Evolutionary conservation across 495 filamentous ascomycete genomes (phyloP).

Genomic region (Aspergillus baeticus): DNA sequence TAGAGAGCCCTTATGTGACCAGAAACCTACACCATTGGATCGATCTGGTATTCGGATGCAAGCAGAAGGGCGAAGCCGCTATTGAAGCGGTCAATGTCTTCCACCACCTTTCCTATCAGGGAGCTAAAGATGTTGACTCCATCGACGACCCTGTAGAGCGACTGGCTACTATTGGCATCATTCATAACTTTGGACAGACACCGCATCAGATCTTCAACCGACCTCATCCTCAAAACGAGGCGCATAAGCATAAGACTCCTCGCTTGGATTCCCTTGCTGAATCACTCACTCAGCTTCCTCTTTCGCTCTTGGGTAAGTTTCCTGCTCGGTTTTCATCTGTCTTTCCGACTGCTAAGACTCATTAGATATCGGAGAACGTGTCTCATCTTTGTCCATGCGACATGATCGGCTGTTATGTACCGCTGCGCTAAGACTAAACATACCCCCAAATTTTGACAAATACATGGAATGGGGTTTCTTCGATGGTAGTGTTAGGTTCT

Average conservation of each 20-base stretch:
- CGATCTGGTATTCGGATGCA: slow-evolving; percentile 91
- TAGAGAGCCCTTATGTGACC: slow-evolving; percentile 93
- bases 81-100: slow-evolving; percentile 92
- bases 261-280: slow-evolving; percentile 78
- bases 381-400: slow-evolving; percentile 80
- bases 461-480: slow-evolving; percentile 96
- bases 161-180: slow-evolving; percentile 86
- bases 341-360: slow-evolving; percentile 1
- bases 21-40: slow-evolving; percentile 92
- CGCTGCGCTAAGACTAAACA: slow-evolving; percentile 77
- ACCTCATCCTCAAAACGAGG: slow-evolving; percentile 72
- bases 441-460: slow-evolving; percentile 83
- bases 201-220: slow-evolving; percentile 90
- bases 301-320: slow-evolving; percentile 64
- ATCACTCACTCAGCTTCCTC: slow-evolving; percentile 75
- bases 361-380: slow-evolving; percentile 72
- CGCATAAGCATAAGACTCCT: slow-evolving; percentile 54
- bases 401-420: slow-evolving; percentile 82
- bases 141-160: slow-evolving; percentile 86
- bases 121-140: slow-evolving; percentile 86
- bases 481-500: slow-evolving; percentile 90
- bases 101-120: slow-evolving; percentile 91
- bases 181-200: slow-evolving; percentile 98
- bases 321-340: not conserved
- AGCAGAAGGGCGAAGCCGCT: slow-evolving; percentile 92